Conservation (phyloP, 768 basidiomycete genomes). For the Postia placenta region DNA sequence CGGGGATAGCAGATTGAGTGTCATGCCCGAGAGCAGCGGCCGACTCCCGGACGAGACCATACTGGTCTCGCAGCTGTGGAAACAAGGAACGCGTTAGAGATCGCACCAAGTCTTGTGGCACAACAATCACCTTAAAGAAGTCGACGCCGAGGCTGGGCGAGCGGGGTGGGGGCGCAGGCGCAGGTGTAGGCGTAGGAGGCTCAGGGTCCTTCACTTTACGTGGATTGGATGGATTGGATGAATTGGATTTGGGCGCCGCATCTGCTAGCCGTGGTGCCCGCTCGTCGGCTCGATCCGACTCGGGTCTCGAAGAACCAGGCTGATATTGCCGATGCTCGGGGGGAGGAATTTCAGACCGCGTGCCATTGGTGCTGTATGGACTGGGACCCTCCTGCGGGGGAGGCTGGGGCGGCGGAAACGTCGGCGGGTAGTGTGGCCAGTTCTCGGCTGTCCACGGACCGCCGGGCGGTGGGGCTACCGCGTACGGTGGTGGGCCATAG, state of each 20-base stretch:
- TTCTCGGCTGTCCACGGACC: conserved; percentile 34
- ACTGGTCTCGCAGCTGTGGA: conserved; percentile 37
- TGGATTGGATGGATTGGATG: conserved; percentile 13
- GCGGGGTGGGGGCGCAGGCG: conserved; percentile 25
- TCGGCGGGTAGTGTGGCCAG: conserved; percentile 28
- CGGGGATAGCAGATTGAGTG: conserved; percentile 18
- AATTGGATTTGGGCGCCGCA: conserved; percentile 11
- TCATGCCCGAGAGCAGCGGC: conserved; percentile 24
- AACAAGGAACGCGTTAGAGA: not conserved
- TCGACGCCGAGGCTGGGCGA: conserved; percentile 29
- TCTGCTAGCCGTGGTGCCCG: conserved; percentile 12
- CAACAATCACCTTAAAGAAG: conserved; percentile 33
- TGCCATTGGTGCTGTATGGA: not conserved
- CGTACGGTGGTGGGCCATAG: conserved; percentile 24
- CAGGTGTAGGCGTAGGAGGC: conserved; percentile 4
- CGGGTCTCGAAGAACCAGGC: conserved; percentile 11
- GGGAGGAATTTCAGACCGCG: conserved; percentile 7
- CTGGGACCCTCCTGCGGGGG: conserved; percentile 7
- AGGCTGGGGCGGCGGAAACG: conserved; percentile 26
- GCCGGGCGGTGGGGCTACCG: conserved; percentile 23
- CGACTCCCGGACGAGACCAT: conserved; percentile 38
- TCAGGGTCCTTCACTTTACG: conserved; percentile 13
- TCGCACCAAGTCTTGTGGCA: not conserved
- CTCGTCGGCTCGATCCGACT: conserved; percentile 17
- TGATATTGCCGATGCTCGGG: conserved; percentile 11